A percentile compares a stretch with the other conserved stretches of the same genome.
These are phyloP conservation scores for Neonectria punicea DNA, from an alignment of 2,329 filamentous ascomycete genomes.

Conservation along the genomic window DNA sequence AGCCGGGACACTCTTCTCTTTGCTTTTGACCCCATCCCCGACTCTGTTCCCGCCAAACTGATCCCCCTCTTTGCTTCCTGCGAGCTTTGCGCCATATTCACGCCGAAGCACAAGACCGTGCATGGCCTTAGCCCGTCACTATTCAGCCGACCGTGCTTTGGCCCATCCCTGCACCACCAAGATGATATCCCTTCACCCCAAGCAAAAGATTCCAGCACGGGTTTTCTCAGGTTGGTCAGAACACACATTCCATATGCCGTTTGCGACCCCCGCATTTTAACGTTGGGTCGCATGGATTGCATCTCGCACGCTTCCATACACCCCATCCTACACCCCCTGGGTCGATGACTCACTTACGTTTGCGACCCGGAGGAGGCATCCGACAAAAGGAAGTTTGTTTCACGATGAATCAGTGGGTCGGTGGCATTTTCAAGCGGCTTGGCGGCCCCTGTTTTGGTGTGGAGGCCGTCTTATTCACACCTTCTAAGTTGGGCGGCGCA, in stretches of 20 bases:
- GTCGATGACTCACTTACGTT: constrained; percentile 35
- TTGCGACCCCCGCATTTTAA: constrained; percentile 30
- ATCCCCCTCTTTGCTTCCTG: constrained; percentile 19
- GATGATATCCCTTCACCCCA: constrained; percentile 16
- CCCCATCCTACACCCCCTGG: constrained; percentile 17
- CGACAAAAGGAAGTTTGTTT: constrained; percentile 34
- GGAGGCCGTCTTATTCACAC: constrained; percentile 13
- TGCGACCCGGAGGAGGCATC: constrained; percentile 28
- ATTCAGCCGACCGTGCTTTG: constrained; percentile 21
- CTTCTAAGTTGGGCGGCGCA: constrained; percentile 1
- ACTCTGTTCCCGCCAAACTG: constrained; percentile 23
- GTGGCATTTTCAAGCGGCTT: constrained; percentile 14
- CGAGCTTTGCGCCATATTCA: constrained; percentile 39
- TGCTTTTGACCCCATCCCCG: constrained; percentile 23
- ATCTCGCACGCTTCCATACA: constrained; percentile 12
- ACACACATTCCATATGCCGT: constrained; percentile 11
- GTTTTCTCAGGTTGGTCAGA: constrained; percentile 1
- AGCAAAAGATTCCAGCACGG: constrained; percentile 10
- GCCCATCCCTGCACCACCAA: constrained; percentile 26
- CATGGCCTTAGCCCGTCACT: constrained; percentile 31
- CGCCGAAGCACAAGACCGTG: constrained; percentile 38
- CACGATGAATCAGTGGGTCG: constrained; percentile 26
- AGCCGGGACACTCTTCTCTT: constrained; percentile 18
- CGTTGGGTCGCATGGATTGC: constrained; percentile 29
- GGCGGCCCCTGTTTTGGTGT: constrained; percentile 27